Conservation (phyloP, 768 basidiomycete species). For the Myochromella boudieri region DNA sequence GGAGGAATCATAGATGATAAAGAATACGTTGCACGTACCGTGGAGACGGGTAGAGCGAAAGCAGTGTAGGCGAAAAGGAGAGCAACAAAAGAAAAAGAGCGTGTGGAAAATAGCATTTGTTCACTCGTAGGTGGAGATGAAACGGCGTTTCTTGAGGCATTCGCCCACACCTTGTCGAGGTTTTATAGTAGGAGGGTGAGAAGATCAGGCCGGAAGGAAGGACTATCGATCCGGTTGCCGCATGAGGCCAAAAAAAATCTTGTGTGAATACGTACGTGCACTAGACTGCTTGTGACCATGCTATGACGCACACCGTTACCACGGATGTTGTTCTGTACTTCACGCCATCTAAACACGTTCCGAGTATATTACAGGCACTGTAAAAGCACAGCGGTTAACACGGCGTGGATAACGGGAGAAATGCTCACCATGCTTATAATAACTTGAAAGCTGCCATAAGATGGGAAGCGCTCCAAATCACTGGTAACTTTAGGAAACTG, state of each 20-base stretch:
- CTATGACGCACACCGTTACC: no score
- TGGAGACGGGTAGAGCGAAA: slow-evolving; percentile 39
- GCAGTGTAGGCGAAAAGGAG: slow-evolving; percentile 31
- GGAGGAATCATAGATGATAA: no score
- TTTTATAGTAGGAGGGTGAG: slow-evolving; percentile 35
- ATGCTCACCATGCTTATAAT: slow-evolving; percentile 14
- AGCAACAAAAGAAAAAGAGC: slow-evolving; percentile 32
- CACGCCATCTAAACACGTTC: no score
- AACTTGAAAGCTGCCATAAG: slow-evolving; percentile 10
- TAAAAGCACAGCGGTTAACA: no score
- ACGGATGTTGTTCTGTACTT: no score
- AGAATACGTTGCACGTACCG: no score
- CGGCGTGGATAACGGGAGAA: no score
- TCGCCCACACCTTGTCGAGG: slow-evolving; percentile 19
- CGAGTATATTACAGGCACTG: no score
- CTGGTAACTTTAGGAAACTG: slow-evolving; percentile 18
- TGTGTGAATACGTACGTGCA: neutral
- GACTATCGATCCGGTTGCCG: slow-evolving; percentile 36
- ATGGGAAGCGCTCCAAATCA: slow-evolving; percentile 10
- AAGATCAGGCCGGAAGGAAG: slow-evolving; percentile 33
- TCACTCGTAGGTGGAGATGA: slow-evolving; percentile 24
- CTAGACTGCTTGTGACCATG: neutral
- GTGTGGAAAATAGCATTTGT: slow-evolving; percentile 32
- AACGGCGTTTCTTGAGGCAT: slow-evolving; percentile 21
- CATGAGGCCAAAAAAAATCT: slow-evolving; percentile 30